Evolutionary conservation across 2,329 filamentous ascomycete species (phyloP).

Genomic region (Nemania sp.): DNA sequence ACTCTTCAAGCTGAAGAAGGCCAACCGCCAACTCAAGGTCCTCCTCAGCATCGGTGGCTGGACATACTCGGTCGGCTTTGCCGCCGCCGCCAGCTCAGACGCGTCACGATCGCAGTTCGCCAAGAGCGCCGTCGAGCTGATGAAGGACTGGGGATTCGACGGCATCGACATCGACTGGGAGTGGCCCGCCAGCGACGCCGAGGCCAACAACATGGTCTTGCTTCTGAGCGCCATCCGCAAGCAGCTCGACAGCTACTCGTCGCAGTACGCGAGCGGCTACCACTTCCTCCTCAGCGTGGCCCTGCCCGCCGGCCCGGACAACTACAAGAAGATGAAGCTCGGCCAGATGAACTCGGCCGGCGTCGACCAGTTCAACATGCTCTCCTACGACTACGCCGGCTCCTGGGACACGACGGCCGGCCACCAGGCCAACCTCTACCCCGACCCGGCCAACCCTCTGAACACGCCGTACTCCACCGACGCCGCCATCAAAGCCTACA

Average conservation of each 20-base stretch:
- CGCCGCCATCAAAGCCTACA: conserved; percentile 68
- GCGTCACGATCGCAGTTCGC: conserved; percentile 70
- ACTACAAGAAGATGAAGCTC: conserved; percentile 55
- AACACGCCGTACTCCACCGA: conserved; percentile 73
- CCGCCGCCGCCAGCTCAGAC: conserved; percentile 66
- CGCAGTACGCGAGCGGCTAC: conserved; percentile 49
- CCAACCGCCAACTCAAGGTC: conserved; percentile 76
- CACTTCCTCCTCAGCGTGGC: conserved; percentile 61
- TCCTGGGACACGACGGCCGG: conserved; percentile 67
- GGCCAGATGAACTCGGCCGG: conserved; percentile 48
- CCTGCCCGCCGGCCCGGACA: conserved; percentile 51
- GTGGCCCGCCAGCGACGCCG: conserved; percentile 44
- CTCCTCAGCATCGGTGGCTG: conserved; percentile 84
- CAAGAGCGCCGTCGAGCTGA: conserved; percentile 65
- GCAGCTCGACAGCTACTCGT: conserved; percentile 55
- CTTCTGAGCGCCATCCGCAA: conserved; percentile 51
- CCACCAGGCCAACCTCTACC: conserved; percentile 74
- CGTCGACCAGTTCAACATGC: conserved; percentile 64
- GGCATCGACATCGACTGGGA: conserved; percentile 49
- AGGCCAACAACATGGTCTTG: conserved; percentile 51
- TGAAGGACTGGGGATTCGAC: conserved; percentile 72
- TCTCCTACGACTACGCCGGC: conserved; percentile 77
- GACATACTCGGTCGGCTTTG: conserved; percentile 81
- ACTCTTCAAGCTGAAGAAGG: conserved; percentile 75
- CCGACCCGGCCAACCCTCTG: conserved; percentile 54